Evolutionary conservation across 768 basidiomycete species (phyloP).

Genomic region (Rubroboletus pulcherrimus): DNA sequence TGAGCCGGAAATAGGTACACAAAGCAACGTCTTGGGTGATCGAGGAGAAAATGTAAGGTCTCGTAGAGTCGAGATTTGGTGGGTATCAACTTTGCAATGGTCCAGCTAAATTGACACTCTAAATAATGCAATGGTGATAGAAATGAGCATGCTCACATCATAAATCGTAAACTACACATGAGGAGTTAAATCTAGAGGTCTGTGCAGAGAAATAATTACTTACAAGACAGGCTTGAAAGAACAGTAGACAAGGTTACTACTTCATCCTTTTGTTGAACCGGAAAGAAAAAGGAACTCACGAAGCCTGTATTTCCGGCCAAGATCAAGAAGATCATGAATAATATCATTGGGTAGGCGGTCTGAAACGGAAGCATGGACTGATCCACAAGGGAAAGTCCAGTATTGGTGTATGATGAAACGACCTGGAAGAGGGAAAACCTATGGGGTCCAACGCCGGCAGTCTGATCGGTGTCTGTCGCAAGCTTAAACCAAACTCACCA

Average conservation of each 20-base stretch:
- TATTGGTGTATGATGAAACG: conserved; percentile 84
- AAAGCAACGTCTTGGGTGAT: conserved; percentile 91
- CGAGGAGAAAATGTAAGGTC: conserved; percentile 86
- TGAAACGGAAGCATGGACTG: conserved; percentile 92
- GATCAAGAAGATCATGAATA: conserved; percentile 69
- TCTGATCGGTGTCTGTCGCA: neutral
- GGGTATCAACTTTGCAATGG: conserved; percentile 57
- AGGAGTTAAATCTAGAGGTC: neutral
- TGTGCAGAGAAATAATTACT: conserved; percentile 31
- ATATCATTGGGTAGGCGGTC: conserved; percentile 74
- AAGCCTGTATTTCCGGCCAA: conserved; percentile 92
- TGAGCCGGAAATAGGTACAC: conserved; percentile 89
- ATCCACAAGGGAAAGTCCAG: conserved; percentile 84
- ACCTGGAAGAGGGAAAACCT: conserved; percentile 88
- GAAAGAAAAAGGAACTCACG: conserved; percentile 49
- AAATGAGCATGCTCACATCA: conserved; percentile 56
- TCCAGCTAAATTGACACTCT: conserved; percentile 55
- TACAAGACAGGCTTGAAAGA: conserved; percentile 74
- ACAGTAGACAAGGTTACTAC: neutral
- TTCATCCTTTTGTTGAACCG: neutral
- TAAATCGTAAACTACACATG: conserved; percentile 62
- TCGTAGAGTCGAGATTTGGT: conserved; percentile 59
- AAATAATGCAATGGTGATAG: neutral
- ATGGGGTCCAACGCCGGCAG: neutral
- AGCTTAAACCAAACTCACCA: conserved; percentile 48